phyloP scores from a whole-genome alignment of 2,329 filamentous ascomycete species.

The Leptographium wingfieldii region DNA sequence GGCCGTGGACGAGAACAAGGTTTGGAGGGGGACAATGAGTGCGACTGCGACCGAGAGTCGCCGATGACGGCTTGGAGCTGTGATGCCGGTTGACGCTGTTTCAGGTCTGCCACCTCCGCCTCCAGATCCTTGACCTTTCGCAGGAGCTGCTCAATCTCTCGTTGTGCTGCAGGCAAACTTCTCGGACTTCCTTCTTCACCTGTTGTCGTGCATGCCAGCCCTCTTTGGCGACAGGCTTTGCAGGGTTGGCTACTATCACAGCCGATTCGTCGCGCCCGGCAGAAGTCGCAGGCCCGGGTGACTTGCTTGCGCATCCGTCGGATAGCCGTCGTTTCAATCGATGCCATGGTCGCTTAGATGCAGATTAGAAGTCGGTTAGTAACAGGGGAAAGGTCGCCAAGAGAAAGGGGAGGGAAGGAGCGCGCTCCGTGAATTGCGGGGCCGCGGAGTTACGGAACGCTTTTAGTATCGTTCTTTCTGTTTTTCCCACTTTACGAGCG shows the following conservation, averaged over 20 bases:
- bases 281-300: constrained; percentile 23
- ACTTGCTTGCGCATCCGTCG: constrained; percentile 13
- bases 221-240: constrained; percentile 20
- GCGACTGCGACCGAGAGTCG: not conserved
- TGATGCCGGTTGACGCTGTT: not conserved
- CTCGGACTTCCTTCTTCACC: constrained; percentile 14
- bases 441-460: not conserved
- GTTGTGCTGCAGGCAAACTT: constrained; percentile 3
- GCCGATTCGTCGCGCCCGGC: constrained; percentile 24
- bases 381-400: not conserved
- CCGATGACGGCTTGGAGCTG: not conserved
- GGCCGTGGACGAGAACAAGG: not conserved
- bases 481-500: not conserved
- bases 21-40: not conserved
- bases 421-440: not conserved
- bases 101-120: not conserved
- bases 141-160: constrained; percentile 1
- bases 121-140: not conserved
- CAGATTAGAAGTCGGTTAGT: not conserved
- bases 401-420: not conserved
- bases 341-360: not conserved
- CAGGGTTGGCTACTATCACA: constrained; percentile 26
- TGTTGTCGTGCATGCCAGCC: constrained; percentile 18
- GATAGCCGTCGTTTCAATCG: no score
- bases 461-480: not conserved